Percentiles rank a stretch among this genome's conserved stretches.
Evolutionary conservation across 257 asterid genomes (phyloP).

Genomic region (Solanum sparsipilum): DNA sequence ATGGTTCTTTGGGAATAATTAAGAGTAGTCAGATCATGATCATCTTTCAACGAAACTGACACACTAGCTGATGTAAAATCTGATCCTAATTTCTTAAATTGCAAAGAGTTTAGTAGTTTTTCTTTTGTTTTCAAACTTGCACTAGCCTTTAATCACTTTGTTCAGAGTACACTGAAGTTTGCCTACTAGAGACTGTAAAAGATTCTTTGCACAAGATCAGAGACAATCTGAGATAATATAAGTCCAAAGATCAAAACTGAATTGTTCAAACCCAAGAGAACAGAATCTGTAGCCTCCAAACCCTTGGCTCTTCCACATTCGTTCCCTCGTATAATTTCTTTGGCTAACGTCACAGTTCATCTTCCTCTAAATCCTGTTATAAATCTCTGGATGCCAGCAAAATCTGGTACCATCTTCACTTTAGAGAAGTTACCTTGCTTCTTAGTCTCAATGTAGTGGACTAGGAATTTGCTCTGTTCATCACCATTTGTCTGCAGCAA

Average conservation of each 20-base stretch:
- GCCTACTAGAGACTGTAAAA: not conserved
- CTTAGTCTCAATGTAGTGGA: slow-evolving; percentile 34
- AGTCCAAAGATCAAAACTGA: not conserved
- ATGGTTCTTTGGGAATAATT: not conserved
- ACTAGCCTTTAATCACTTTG: not conserved
- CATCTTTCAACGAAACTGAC: not conserved
- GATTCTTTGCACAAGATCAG: not conserved
- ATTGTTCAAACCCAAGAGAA: not conserved
- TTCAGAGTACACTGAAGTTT: not conserved
- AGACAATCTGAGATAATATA: not conserved
- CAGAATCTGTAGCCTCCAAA: not conserved
- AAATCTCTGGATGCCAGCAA: slow-evolving; percentile 65
- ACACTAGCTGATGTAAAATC: not conserved
- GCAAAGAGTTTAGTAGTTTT: not conserved
- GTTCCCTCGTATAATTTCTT: not conserved
- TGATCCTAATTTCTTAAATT: not conserved
- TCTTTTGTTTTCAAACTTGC: not conserved
- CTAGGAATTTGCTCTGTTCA: slow-evolving; percentile 49
- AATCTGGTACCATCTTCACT: slow-evolving; percentile 44
- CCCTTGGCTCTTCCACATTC: not conserved
- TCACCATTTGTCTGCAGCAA: slow-evolving; percentile 81
- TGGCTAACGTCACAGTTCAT: not conserved
- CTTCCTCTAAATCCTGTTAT: slow-evolving; percentile 52
- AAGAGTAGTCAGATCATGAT: not conserved
- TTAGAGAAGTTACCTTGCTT: slow-evolving; percentile 38